Base-by-base conservation (phyloP, 768 basidiomycete species). In the Lyophyllum decastes region DNA sequence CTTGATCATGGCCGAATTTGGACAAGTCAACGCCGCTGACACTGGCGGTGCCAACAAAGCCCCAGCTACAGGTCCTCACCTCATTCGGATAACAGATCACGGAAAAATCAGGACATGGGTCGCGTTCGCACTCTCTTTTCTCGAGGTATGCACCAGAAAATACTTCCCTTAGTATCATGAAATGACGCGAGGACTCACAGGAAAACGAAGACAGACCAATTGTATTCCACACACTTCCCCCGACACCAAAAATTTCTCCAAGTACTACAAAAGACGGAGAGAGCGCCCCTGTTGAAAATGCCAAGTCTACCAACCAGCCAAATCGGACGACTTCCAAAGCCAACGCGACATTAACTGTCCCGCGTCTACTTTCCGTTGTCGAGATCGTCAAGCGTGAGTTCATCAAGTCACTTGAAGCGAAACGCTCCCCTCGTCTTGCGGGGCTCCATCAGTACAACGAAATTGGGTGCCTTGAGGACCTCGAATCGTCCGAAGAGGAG, bases 371-470 rank as follows among this genome's bases (percentile, higher is more conserved):
- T 35, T 84, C 87, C 0, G 88, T 92, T 3, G 86, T 85, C 0
- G 93, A 95, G 70, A 90, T 94, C 55, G 83, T 93, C 64, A 94
- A 94, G 66, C 83, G 93, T 25, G 89, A 93, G 66, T 93, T 85
- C 66, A 59, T 90, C 53, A 84, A 84, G 54, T 68, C 67, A 16
- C 73, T 88, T 6, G 79, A 79, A 41, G 61, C 69, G 19, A 79
- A 72, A 12, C 70, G 64, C 34, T 77, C 76, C 2, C 68, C 70
- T n/a, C 74, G 76, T 44, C 66, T 75, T 25, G 68, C 70, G 3
- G 90, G 90, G 2, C 70, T 93, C 33, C 82, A 90, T 66, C 91
- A 93, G 67, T 92, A 92, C 72, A 93, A 92, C 61, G 80, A 89
- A 54, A 71, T 92, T 11, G 82, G 84, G 0, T 81, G 66, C 43